Evolutionary conservation across 345 rosid genomes (phyloP).

Genomic region (Gossypium turneri): DNA sequence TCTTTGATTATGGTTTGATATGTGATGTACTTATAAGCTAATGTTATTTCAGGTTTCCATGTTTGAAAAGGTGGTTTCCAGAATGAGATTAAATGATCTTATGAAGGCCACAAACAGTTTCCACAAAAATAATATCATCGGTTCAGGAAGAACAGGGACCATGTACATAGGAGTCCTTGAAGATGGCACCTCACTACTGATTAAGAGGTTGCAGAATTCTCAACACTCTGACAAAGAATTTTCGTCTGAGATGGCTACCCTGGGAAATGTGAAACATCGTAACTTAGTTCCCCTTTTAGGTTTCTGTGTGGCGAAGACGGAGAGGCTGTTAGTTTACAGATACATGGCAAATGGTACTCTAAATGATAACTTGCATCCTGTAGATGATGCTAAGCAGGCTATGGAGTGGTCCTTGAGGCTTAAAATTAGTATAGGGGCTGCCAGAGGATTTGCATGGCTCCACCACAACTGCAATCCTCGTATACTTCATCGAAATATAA

Average conservation of each 20-base stretch:
- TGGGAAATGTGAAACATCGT: conserved; percentile 75
- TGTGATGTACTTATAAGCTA: conserved; percentile 8
- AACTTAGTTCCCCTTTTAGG: conserved; percentile 88
- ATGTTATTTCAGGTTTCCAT: conserved; percentile 62
- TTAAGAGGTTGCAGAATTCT: conserved; percentile 90
- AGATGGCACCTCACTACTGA: conserved; percentile 69
- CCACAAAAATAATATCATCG: conserved; percentile 72
- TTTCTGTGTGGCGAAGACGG: conserved; percentile 61
- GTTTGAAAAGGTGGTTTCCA: conserved; percentile 72
- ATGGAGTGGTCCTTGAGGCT: conserved; percentile 90
- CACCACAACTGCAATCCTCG: conserved; percentile 98
- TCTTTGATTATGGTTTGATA: neutral
- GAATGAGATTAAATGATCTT: conserved; percentile 79
- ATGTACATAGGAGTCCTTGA: conserved; percentile 75
- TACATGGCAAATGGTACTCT: conserved; percentile 80
- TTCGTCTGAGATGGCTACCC: conserved; percentile 70
- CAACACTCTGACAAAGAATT: conserved; percentile 81
- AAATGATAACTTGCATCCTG: conserved; percentile 47
- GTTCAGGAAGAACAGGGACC: conserved; percentile 82
- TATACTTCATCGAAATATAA: conserved; percentile 83
- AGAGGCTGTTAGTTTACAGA: conserved; percentile 72
- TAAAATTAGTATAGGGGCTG: conserved; percentile 74
- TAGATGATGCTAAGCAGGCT: conserved; percentile 39
- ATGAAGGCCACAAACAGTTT: conserved; percentile 80
- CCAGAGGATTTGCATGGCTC: conserved; percentile 91